Conservation (phyloP, 225 moss, liverwort and hornwort species). For the Marchantia paleacea region DNA sequence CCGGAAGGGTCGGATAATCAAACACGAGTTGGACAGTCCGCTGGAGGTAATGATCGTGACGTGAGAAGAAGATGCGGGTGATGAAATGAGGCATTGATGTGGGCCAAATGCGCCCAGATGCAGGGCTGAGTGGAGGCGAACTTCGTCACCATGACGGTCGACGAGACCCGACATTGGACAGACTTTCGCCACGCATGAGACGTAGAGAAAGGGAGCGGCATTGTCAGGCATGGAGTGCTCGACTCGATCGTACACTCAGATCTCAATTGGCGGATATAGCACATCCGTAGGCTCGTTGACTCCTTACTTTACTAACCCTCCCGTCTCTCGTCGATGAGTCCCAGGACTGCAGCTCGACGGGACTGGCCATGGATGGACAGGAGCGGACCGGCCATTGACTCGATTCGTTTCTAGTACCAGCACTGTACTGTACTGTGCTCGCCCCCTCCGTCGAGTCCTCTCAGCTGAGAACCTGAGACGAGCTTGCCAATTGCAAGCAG, state of each 20-base stretch:
- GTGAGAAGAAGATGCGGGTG: not conserved
- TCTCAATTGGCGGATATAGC: not conserved
- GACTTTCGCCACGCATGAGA: not conserved
- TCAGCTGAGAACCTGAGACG: not conserved
- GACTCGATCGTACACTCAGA: not conserved
- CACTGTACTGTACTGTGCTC: not conserved
- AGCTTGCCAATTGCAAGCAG: not conserved
- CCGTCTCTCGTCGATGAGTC: not conserved
- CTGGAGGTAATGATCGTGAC: not conserved
- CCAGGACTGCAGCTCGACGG: no score
- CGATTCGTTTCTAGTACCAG: not conserved
- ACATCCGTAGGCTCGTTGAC: conserved; percentile 4
- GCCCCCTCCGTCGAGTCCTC: not conserved
- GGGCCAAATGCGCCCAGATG: not conserved
- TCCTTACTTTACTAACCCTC: not conserved
- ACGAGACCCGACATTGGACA: not conserved
- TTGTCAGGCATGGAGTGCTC: not conserved
- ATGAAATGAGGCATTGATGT: not conserved
- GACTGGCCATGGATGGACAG: not conserved
- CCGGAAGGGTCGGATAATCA: not conserved
- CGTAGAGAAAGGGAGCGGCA: conserved; percentile 8
- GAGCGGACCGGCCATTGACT: not conserved
- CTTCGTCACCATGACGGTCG: not conserved
- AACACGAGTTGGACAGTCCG: not conserved
- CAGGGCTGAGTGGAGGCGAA: not conserved